phyloP scores from a whole-genome alignment of 129 eudicot genomes.

The Centella asiatica region DNA sequence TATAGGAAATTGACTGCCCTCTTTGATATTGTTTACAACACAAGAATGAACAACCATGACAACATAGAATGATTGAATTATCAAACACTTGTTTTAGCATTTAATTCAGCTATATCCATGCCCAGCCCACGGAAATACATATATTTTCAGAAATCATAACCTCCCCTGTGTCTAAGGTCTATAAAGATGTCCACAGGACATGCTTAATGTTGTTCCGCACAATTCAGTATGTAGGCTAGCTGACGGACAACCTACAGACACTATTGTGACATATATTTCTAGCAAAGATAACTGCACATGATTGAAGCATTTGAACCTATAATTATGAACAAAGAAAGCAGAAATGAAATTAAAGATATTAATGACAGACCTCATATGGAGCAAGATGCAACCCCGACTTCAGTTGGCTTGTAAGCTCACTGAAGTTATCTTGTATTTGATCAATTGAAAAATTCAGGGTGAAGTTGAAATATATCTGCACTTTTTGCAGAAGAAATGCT shows the following conservation, averaged over 20 bases:
- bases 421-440: conserved; percentile 57
- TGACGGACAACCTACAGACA: not conserved
- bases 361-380: conserved; percentile 52
- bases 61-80: not conserved
- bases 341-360: conserved; percentile 4
- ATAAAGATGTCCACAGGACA: not conserved
- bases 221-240: not conserved
- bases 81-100: not conserved
- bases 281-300: not conserved
- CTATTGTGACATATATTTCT: not conserved
- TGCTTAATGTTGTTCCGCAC: not conserved
- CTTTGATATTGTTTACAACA: not conserved
- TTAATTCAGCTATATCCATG: not conserved
- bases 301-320: not conserved
- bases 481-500: conserved; percentile 70
- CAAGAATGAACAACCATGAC: not conserved
- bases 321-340: not conserved
- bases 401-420: conserved; percentile 64
- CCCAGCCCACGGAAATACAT: not conserved
- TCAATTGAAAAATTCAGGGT: conserved; percentile 74
- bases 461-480: conserved; percentile 79
- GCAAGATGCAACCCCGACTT: conserved; percentile 71
- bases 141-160: not conserved
- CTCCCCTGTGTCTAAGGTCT: not conserved
- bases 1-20: not conserved